Conservation (phyloP, 371 early-diverging fungal genomes). For the Thermomucor indicae-seudaticae region DNA sequence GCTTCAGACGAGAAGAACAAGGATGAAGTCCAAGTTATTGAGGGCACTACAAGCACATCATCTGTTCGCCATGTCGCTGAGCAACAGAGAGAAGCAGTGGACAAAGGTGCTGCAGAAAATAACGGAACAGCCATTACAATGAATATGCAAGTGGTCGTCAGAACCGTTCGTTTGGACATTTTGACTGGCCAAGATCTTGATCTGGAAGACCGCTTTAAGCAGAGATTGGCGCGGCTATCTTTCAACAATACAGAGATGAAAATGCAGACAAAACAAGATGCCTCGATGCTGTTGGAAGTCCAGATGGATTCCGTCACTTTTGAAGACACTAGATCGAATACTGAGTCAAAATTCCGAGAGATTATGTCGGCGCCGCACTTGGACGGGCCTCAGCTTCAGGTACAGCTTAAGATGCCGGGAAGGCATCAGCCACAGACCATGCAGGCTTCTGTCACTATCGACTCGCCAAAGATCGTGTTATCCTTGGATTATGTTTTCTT, state of each 20-base stretch:
- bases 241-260: slow-evolving; percentile 58
- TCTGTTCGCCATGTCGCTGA: not conserved
- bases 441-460: slow-evolving; percentile 66
- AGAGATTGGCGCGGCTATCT: slow-evolving; percentile 48
- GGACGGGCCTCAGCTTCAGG: slow-evolving; percentile 68
- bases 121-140: slow-evolving; percentile 5
- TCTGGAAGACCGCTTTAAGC: slow-evolving; percentile 2
- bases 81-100: not conserved
- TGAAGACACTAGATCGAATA: slow-evolving; percentile 73
- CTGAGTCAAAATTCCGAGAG: slow-evolving; percentile 77
- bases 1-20: slow-evolving; percentile 12
- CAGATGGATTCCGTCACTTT: slow-evolving; percentile 70
- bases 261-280: slow-evolving; percentile 57
- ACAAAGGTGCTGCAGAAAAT: not conserved
- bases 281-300: slow-evolving; percentile 70
- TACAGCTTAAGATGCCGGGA: slow-evolving; percentile 27
- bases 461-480: slow-evolving; percentile 77
- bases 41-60: not conserved
- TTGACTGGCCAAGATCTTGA: slow-evolving; percentile 53
- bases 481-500: slow-evolving; percentile 80
- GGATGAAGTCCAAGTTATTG: not conserved
- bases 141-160: slow-evolving; percentile 19
- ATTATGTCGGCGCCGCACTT: slow-evolving; percentile 68
- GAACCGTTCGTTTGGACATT: slow-evolving; percentile 37
- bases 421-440: slow-evolving; percentile 24